A percentile compares a stretch with the other conserved stretches of the same genome.
Evolutionary conservation across 352 stramenopile species (phyloP).

Genomic region (Pythium pyrilobum): DNA sequence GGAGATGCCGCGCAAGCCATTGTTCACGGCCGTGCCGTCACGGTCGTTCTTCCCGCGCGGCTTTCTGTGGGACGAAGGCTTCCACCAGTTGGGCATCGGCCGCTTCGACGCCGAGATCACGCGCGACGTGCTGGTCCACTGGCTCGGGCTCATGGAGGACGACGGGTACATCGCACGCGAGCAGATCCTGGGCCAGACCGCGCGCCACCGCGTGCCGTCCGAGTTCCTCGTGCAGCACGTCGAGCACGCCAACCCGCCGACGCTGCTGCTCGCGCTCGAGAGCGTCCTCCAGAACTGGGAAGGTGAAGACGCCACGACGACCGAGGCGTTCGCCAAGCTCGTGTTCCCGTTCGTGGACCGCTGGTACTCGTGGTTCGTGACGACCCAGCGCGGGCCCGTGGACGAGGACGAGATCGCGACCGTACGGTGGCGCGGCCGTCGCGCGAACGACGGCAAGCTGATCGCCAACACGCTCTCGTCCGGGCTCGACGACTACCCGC

Average conservation of each 20-base stretch:
- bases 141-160: slow-evolving; percentile 82
- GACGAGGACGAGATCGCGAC: slow-evolving; percentile 23
- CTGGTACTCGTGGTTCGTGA: slow-evolving; percentile 77
- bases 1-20: slow-evolving; percentile 36
- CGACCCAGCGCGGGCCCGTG: slow-evolving; percentile 47
- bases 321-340: slow-evolving; percentile 28
- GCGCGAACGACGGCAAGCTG: slow-evolving; percentile 63
- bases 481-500: slow-evolving; percentile 91
- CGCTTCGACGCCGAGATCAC: slow-evolving; percentile 72
- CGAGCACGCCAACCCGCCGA: slow-evolving; percentile 90
- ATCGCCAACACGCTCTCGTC: slow-evolving; percentile 91
- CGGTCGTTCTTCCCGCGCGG: slow-evolving; percentile 92
- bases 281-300: slow-evolving; percentile 52
- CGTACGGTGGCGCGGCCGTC: slow-evolving; percentile 82
- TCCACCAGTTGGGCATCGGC: slow-evolving; percentile 87
- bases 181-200: slow-evolving; percentile 77
- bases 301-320: background rate
- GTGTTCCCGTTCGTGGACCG: slow-evolving; percentile 68
- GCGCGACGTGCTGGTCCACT: slow-evolving; percentile 82
- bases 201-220: slow-evolving; percentile 67
- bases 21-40: slow-evolving; percentile 90
- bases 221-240: slow-evolving; percentile 91
- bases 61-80: slow-evolving; percentile 95
- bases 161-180: slow-evolving; percentile 92
- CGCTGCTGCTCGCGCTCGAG: slow-evolving; percentile 82